These are phyloP conservation scores for Hypoxylon lienhwacheense DNA, from an alignment of 495 filamentous ascomycete genomes.

Conservation along the genomic window DNA sequence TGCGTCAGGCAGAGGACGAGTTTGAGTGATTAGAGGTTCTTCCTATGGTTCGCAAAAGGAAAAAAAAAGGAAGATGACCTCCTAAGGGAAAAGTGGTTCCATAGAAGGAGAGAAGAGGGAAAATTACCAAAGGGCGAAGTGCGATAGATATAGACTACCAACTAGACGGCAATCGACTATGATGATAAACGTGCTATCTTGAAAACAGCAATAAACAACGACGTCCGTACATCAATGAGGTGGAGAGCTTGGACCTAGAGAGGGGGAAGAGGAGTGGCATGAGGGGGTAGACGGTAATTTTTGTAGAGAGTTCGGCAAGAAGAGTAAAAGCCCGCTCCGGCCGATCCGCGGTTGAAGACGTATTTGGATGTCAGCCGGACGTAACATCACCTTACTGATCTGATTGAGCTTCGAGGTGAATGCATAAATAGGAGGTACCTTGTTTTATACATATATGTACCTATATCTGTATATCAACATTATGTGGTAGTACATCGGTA, in stretches of 20 bases:
- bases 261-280: neutral
- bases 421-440: no score
- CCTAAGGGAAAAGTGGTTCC: constrained; percentile 3
- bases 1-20: no score
- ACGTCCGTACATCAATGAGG: no score
- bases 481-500: no score
- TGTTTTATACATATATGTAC: no score
- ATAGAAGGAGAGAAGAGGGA: no score
- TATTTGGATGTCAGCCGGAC: neutral
- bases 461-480: no score
- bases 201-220: neutral
- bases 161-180: constrained; percentile 9
- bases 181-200: constrained; percentile 10
- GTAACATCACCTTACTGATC: neutral
- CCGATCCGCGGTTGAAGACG: constrained; percentile 9
- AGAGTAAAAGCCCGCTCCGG: constrained; percentile 1
- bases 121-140: constrained; percentile 3
- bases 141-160: constrained; percentile 26
- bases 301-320: neutral
- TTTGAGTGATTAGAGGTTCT: no score
- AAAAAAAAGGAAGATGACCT: neutral
- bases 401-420: no score
- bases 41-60: no score
- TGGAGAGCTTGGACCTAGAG: neutral
- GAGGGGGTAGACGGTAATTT: neutral